phyloP scores from a whole-genome alignment of 1,284 basidiomycete genomes.

The Phenoliferia sp. region DNA sequence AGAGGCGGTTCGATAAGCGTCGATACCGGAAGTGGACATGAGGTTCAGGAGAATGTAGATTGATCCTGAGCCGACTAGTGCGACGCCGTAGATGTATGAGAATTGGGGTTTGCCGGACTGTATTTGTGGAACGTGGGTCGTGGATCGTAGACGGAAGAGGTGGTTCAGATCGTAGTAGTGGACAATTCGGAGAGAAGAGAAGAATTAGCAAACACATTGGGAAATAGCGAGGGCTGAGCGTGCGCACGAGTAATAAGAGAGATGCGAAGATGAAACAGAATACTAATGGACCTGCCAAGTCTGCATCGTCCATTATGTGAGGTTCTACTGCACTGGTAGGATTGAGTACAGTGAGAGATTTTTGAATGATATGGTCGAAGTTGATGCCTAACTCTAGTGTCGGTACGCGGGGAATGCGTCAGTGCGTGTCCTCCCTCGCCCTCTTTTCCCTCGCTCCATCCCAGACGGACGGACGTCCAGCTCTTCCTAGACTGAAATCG shows the following conservation, averaged over 20 bases:
- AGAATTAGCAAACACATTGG: not conserved
- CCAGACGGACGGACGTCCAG: not conserved
- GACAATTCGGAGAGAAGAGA: slow-evolving; percentile 8
- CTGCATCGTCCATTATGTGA: slow-evolving; percentile 98
- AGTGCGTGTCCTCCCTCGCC: not conserved
- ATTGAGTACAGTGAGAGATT: slow-evolving; percentile 92
- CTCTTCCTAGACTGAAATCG: not conserved
- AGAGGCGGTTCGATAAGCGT: slow-evolving; percentile 90
- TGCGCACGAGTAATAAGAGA: slow-evolving; percentile 78
- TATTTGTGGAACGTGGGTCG: not conserved
- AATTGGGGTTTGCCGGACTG: slow-evolving; percentile 98
- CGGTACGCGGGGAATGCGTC: not conserved
- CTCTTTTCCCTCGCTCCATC: not conserved
- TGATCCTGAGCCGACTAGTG: slow-evolving; percentile 85
- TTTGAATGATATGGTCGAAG: slow-evolving; percentile 88
- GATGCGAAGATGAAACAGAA: slow-evolving; percentile 92
- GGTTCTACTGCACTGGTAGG: slow-evolving; percentile 82
- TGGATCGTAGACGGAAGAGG: no score
- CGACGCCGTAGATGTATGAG: slow-evolving; percentile 98
- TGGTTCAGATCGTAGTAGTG: not conserved
- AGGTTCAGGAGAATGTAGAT: slow-evolving; percentile 94
- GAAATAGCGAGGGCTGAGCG: not conserved
- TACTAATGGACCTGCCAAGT: slow-evolving; percentile 90
- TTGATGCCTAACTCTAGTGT: slow-evolving; percentile 89
- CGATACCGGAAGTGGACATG: slow-evolving; percentile 93